Evolutionary conservation across 164 flowering plant species (phyloP).

Genomic region (Aristolochia contorta): DNA sequence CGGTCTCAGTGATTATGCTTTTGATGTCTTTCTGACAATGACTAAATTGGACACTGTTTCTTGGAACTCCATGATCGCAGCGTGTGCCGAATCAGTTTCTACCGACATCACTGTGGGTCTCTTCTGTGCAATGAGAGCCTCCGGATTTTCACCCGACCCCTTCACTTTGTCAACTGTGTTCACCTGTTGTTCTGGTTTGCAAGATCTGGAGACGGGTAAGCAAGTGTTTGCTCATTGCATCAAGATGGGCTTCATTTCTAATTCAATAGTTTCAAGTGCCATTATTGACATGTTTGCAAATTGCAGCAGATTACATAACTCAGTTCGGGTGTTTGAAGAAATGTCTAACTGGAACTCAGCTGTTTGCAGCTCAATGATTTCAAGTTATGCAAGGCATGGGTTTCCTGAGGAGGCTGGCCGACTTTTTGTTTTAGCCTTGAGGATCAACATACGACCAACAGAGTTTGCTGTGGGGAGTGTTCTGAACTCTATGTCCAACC

Average conservation of each 20-base stretch:
- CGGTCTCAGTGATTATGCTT: constrained; percentile 32
- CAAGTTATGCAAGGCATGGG: constrained; percentile 38
- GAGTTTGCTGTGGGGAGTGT: constrained; percentile 45
- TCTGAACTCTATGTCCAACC: constrained; percentile 23
- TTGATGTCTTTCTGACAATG: constrained; percentile 37
- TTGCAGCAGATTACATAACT: constrained; percentile 56
- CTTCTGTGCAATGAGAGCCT: constrained; percentile 18
- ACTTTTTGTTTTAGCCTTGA: constrained; percentile 30
- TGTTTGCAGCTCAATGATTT: constrained; percentile 49
- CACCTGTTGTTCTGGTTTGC: constrained; percentile 32
- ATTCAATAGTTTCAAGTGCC: constrained; percentile 56
- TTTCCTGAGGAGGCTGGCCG: constrained; percentile 26
- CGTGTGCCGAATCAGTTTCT: constrained; percentile 23
- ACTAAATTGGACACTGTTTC: constrained; percentile 31
- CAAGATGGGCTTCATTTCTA: constrained; percentile 46
- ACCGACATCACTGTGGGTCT: constrained; percentile 21
- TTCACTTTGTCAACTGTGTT: constrained; percentile 40
- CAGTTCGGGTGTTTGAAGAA: constrained; percentile 37
- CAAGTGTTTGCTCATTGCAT: constrained; percentile 40
- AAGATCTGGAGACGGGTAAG: constrained; percentile 45
- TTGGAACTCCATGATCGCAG: constrained; percentile 41
- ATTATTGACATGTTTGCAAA: constrained; percentile 64
- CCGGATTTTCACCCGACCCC: constrained; percentile 33
- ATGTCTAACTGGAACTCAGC: constrained; percentile 35
- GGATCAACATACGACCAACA: constrained; percentile 33